A percentile compares a stretch with the other conserved stretches of the same genome.
phyloP scores from a whole-genome alignment of 75 land plant genomes.

The Gnetum montanum region DNA sequence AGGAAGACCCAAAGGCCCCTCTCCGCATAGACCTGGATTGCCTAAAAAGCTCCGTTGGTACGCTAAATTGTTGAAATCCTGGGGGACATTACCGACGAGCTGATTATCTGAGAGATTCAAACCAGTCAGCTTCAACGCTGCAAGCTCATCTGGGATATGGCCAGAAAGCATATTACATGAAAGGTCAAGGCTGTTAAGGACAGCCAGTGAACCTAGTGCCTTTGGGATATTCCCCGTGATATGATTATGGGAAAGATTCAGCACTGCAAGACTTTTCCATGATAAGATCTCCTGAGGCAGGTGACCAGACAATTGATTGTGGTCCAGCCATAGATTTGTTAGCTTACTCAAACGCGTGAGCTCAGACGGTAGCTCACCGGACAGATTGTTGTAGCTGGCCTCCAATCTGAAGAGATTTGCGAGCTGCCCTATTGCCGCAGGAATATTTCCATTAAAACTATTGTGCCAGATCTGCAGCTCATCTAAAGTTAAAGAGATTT shows the following conservation, averaged over 20 bases:
- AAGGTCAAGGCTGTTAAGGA: constrained; percentile 30
- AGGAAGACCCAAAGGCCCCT: not conserved
- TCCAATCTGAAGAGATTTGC: constrained; percentile 5
- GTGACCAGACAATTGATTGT: constrained; percentile 27
- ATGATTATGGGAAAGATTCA: constrained; percentile 27
- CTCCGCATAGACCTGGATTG: constrained; percentile 18
- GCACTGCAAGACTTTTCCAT: constrained; percentile 5
- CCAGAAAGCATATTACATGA: constrained; percentile 37
- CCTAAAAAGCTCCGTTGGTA: constrained; percentile 28
- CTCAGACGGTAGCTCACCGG: constrained; percentile 32
- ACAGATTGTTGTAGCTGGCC: constrained; percentile 32
- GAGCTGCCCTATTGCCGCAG: constrained; percentile 10
- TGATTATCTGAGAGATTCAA: constrained; percentile 42
- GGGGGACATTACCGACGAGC: constrained; percentile 27
- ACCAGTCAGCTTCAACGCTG: constrained; percentile 9
- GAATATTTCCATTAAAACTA: constrained; percentile 19
- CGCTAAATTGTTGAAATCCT: constrained; percentile 8
- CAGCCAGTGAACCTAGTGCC: constrained; percentile 18
- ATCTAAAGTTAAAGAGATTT: constrained; percentile 5
- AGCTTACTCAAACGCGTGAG: constrained; percentile 14
- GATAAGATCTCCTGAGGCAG: constrained; percentile 11
- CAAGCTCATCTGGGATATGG: constrained; percentile 25
- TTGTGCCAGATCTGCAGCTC: constrained; percentile 34
- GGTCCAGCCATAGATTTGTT: constrained; percentile 16
- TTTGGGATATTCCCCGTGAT: constrained; percentile 45